These are phyloP conservation scores for Mortierella sp. DNA, from an alignment of 371 early-diverging fungal species.

Conservation along the genomic window DNA sequence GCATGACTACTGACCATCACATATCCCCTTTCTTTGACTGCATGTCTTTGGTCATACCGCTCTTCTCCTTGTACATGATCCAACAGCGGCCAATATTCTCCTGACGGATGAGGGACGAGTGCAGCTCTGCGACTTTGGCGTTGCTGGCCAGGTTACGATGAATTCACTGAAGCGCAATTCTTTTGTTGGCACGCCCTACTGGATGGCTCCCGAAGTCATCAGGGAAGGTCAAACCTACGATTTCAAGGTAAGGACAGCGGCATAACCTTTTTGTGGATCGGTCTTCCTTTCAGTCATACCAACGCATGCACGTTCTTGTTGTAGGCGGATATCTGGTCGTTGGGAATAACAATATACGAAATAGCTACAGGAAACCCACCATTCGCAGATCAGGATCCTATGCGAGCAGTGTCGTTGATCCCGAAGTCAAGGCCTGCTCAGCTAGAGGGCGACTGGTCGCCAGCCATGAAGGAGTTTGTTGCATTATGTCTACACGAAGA, in stretches of 20 bases:
- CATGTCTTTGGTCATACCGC: not conserved
- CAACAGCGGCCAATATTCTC: constrained; percentile 90
- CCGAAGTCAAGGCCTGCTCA: constrained; percentile 79
- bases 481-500: constrained; percentile 87
- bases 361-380: constrained; percentile 96
- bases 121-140: constrained; percentile 96
- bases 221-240: constrained; percentile 83
- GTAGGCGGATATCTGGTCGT: constrained; percentile 90
- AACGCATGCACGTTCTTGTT: not conserved
- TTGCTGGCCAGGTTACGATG: constrained; percentile 79
- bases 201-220: constrained; percentile 94
- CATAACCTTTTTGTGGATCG: not conserved
- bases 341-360: constrained; percentile 97
- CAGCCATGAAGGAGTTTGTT: constrained; percentile 91
- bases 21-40: not conserved
- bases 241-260: constrained; percentile 58
- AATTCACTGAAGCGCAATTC: constrained; percentile 81
- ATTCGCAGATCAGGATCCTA: constrained; percentile 90
- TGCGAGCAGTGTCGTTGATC: constrained; percentile 90
- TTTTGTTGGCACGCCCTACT: constrained; percentile 93
- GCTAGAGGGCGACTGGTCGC: constrained; percentile 78
- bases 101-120: constrained; percentile 91
- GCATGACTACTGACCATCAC: not conserved
- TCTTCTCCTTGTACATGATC: not conserved
- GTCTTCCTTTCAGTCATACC: not conserved